A percentile compares a stretch with the other conserved stretches of the same genome.
phyloP scores from a whole-genome alignment of 1,284 basidiomycete species.

The Tylopilus sp. region DNA sequence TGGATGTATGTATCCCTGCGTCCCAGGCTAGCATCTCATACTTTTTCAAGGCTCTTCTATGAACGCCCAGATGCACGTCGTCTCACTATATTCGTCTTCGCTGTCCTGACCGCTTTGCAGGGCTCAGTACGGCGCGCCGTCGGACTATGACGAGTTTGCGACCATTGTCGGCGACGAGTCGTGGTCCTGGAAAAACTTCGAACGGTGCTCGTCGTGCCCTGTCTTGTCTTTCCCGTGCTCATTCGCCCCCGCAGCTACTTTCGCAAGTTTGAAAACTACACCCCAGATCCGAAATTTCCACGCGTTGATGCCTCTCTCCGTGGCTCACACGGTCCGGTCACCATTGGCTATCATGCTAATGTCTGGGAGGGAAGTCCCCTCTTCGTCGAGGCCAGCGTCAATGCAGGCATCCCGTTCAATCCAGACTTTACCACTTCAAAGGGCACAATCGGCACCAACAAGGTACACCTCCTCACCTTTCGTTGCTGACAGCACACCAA shows the following conservation, averaged over 20 bases:
- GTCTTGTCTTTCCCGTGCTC: not conserved
- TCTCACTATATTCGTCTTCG: not conserved
- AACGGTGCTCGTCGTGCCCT: constrained; percentile 32
- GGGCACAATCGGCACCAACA: constrained; percentile 32
- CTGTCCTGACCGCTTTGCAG: constrained; percentile 33
- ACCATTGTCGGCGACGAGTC: constrained; percentile 50
- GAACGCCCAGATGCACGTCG: constrained; percentile 58
- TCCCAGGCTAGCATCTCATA: not conserved
- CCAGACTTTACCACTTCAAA: constrained; percentile 32
- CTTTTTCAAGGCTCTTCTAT: constrained; percentile 51
- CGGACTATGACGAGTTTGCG: constrained; percentile 68
- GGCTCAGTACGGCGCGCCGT: constrained; percentile 62
- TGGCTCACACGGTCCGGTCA: constrained; percentile 49
- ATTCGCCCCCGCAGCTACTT: constrained; percentile 45
- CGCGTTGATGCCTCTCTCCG: constrained; percentile 42
- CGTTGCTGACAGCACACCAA: not conserved
- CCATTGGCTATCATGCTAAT: constrained; percentile 32
- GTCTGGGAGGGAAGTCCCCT: constrained; percentile 19
- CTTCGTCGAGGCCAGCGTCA: constrained; percentile 30
- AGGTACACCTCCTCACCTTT: constrained; percentile 10
- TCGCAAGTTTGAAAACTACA: constrained; percentile 54
- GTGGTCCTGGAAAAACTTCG: constrained; percentile 59
- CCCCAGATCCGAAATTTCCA: constrained; percentile 44
- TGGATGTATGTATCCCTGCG: constrained; percentile 48
- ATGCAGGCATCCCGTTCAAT: constrained; percentile 30